Evolutionary conservation across 148 eudicot species (phyloP).

Genomic region (Tetragonia tetragonoides): DNA sequence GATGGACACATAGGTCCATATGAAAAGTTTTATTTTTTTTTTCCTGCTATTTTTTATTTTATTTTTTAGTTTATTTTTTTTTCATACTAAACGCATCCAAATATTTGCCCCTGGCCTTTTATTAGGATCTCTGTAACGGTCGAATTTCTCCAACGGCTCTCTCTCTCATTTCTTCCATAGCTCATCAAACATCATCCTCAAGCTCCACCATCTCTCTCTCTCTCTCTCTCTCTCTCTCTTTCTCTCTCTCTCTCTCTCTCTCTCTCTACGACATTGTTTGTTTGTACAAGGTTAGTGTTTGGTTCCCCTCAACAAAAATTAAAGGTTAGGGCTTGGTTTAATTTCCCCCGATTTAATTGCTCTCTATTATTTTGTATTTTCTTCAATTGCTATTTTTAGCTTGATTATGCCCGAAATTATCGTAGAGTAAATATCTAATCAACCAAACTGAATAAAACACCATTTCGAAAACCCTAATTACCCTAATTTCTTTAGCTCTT

Average conservation of each 20-base stretch:
- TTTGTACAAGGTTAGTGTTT: slow-evolving; percentile 7
- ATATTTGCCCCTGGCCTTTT: not conserved
- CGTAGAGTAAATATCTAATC: not conserved
- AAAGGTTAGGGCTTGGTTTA: not conserved
- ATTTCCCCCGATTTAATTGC: not conserved
- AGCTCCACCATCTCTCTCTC: not conserved
- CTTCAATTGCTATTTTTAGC: slow-evolving; percentile 7
- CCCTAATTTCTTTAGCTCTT: not conserved
- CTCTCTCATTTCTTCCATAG: not conserved
- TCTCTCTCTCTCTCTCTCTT: not conserved
- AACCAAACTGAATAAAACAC: not conserved
- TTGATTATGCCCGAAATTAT: not conserved
- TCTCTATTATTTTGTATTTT: not conserved
- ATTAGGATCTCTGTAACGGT: slow-evolving; percentile 25
- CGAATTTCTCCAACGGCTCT: slow-evolving; percentile 18
- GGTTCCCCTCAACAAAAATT: not conserved
- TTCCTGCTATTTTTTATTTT: too few relatives aligned
- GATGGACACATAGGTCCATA: too few relatives aligned
- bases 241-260: slow-evolving; percentile 5
- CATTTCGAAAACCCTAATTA: slow-evolving; percentile 14
- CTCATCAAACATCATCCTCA: not conserved
- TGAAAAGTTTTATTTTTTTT: too few relatives aligned
- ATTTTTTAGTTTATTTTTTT: too few relatives aligned
- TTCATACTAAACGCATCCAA: too few relatives aligned
- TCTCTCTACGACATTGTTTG: not conserved